These are phyloP conservation scores for Blastocystis sp. DNA, from an alignment of 352 stramenopile genomes.

Conservation along the genomic window DNA sequence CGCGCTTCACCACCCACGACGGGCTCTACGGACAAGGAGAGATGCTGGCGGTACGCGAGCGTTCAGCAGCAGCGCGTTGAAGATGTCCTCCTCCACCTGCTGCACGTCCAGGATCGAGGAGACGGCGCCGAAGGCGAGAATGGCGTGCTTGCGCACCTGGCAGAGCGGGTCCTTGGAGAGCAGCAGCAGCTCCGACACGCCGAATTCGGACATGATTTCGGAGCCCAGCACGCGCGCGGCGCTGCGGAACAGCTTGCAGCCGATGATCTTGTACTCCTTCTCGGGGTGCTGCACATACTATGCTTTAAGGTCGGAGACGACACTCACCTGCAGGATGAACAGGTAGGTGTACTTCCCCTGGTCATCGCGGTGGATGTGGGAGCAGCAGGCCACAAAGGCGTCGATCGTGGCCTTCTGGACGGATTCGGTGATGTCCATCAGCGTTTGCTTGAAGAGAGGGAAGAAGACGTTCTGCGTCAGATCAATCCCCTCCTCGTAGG, in stretches of 20 bases:
- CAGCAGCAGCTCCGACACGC: conserved; percentile 47
- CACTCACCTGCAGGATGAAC: conserved; percentile 32
- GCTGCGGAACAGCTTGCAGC: conserved; percentile 41
- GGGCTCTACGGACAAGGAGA: background rate
- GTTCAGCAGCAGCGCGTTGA: conserved; percentile 25
- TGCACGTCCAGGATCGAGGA: conserved; percentile 1
- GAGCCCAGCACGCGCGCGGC: conserved; percentile 32
- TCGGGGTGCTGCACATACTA: conserved; percentile 24
- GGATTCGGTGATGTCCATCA: conserved; percentile 7
- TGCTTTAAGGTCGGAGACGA: background rate
- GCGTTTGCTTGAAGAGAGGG: conserved; percentile 10
- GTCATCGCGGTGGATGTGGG: conserved; percentile 18
- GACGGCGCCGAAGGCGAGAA: conserved; percentile 52
- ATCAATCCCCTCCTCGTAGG: conserved; percentile 38
- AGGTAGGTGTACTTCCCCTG: conserved; percentile 46
- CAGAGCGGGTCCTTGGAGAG: conserved; percentile 16
- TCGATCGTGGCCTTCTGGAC: conserved; percentile 56
- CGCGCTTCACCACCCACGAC: conserved; percentile 39
- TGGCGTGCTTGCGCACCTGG: conserved; percentile 53
- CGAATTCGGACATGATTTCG: conserved; percentile 39
- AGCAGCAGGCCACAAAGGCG: conserved; percentile 13
- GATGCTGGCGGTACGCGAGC: background rate
- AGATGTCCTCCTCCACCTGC: conserved; percentile 42
- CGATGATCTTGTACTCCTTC: conserved; percentile 29
- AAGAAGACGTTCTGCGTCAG: conserved; percentile 19